A percentile compares a stretch with the other conserved stretches of the same genome.
Conservation (phyloP, 179 eudicot species). For the Silene vulgaris region DNA sequence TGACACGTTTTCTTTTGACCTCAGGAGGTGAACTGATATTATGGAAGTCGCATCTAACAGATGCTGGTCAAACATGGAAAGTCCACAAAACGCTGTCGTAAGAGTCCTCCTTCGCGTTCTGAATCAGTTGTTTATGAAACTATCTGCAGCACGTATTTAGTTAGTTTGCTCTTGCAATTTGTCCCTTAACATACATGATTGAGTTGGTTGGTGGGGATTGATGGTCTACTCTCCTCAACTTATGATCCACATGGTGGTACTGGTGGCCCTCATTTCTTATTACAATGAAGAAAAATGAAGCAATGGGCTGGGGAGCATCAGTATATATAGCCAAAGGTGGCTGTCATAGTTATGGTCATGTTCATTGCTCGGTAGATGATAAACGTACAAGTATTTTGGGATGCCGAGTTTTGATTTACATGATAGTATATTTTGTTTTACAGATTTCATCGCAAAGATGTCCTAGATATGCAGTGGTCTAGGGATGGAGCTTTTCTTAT, state of each 20-base stretch:
- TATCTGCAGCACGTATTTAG: slow-evolving; percentile 6
- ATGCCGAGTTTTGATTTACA: neutral
- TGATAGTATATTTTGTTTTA: slow-evolving; percentile 11
- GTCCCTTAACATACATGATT: neutral
- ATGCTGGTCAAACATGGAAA: slow-evolving; percentile 77
- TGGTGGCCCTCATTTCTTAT: neutral
- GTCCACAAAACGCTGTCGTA: slow-evolving; percentile 82
- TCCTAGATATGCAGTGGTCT: slow-evolving; percentile 92
- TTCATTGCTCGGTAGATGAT: neutral
- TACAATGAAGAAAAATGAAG: neutral
- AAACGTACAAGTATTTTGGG: neutral
- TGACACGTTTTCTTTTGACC: slow-evolving; percentile 21
- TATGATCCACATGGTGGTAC: slow-evolving; percentile 8
- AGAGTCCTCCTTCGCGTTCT: slow-evolving; percentile 31
- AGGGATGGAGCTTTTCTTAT: slow-evolving; percentile 74
- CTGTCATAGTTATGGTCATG: neutral
- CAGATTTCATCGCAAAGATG: slow-evolving; percentile 96
- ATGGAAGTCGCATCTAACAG: slow-evolving; percentile 69
- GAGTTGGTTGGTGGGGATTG: neutral
- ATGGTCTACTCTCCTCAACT: neutral
- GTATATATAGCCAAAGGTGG: neutral
- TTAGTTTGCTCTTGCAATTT: neutral
- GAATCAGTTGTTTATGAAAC: neutral
- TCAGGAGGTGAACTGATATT: slow-evolving; percentile 83
- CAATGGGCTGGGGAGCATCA: neutral